These are phyloP conservation scores for Physaria fendleri DNA, from an alignment of 345 rosid genomes.

Conservation along the genomic window DNA sequence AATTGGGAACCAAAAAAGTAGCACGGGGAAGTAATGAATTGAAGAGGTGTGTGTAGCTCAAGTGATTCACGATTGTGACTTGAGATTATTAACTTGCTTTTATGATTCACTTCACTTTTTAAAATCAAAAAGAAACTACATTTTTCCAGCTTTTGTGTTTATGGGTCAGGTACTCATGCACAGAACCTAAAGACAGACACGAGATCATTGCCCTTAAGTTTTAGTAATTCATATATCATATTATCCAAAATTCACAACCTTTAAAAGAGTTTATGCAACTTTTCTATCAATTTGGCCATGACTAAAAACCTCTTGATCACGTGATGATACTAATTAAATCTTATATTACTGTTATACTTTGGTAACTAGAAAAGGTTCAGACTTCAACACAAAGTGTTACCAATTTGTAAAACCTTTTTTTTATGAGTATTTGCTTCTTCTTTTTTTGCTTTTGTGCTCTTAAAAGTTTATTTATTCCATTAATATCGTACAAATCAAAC, in stretches of 20 bases:
- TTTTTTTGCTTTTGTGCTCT: slow-evolving; percentile 23
- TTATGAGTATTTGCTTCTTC: slow-evolving; percentile 12
- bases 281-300: too few relatives aligned
- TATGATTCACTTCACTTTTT: slow-evolving; percentile 21
- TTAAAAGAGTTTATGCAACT: too few relatives aligned
- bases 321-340: slow-evolving; percentile 2
- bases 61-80: slow-evolving; percentile 27
- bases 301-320: too few relatives aligned
- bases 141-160: slow-evolving; percentile 28
- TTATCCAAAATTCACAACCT: too few relatives aligned
- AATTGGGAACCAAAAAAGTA: too few relatives aligned
- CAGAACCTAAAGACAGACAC: slow-evolving; percentile 21
- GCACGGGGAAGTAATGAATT: slow-evolving; percentile 22
- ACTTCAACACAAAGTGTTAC: slow-evolving; percentile 22
- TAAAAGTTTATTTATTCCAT: too few relatives aligned
- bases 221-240: too few relatives aligned
- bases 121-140: too few relatives aligned
- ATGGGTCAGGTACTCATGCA: slow-evolving; percentile 20
- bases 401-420: slow-evolving; percentile 6
- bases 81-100: slow-evolving; percentile 32
- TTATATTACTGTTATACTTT: slow-evolving; percentile 11
- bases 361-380: slow-evolving; percentile 24
- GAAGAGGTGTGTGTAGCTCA: slow-evolving; percentile 18
- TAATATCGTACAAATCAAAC: too few relatives aligned
- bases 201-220: slow-evolving; percentile 9